phyloP scores from a whole-genome alignment of 345 rosid genomes.

The Dipteronia sinensis region DNA sequence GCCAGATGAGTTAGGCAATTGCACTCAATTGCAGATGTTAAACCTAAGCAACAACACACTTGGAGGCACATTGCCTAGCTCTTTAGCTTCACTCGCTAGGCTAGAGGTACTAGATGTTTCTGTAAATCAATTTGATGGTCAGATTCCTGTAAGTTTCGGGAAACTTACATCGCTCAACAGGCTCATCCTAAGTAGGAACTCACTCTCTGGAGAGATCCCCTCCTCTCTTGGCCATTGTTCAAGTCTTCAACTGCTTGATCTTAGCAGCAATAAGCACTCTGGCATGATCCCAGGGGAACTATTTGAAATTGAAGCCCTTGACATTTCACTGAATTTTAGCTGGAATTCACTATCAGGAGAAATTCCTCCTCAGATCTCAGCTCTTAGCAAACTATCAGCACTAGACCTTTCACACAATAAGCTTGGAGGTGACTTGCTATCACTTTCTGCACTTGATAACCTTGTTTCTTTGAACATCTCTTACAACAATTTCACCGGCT shows the following conservation, averaged over 20 bases:
- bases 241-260: constrained; percentile 72
- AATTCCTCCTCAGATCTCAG: constrained; percentile 54
- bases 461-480: constrained; percentile 75
- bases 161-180: constrained; percentile 60
- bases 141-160: constrained; percentile 55
- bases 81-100: constrained; percentile 57
- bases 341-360: constrained; percentile 63
- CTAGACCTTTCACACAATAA: constrained; percentile 68
- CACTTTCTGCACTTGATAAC: constrained; percentile 54
- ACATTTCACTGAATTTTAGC: constrained; percentile 72
- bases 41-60: constrained; percentile 83
- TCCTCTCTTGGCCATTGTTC: constrained; percentile 56
- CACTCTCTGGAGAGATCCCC: constrained; percentile 55
- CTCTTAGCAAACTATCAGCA: constrained; percentile 58
- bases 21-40: constrained; percentile 67
- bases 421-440: constrained; percentile 60
- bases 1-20: constrained; percentile 73
- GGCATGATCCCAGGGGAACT: constrained; percentile 58
- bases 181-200: constrained; percentile 51
- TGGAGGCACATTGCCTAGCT: constrained; percentile 61
- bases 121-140: constrained; percentile 48
- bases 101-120: constrained; percentile 75
- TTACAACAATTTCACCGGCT: constrained; percentile 78
- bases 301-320: constrained; percentile 62
- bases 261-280: constrained; percentile 59